phyloP scores from a whole-genome alignment of 129 eudicot genomes.

The Deinandra increscens region DNA sequence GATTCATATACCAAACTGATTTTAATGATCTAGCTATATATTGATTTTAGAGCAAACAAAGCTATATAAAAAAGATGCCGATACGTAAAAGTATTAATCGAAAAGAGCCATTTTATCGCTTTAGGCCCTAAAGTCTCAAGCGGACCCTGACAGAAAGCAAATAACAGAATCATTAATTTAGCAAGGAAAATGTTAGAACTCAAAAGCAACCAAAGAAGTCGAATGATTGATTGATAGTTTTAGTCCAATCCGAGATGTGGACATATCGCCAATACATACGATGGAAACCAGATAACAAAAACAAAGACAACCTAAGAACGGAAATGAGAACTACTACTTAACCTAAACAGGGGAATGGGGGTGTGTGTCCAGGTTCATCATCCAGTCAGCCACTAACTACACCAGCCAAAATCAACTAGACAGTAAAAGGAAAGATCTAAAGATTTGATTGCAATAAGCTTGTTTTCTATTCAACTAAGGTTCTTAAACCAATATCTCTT shows the following conservation, averaged over 20 bases:
- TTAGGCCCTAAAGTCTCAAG: background rate
- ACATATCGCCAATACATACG: no score
- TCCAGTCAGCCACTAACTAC: slow-evolving; percentile 6
- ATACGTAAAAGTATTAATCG: background rate
- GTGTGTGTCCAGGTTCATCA: no score
- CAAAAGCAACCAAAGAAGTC: no score
- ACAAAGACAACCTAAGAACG: no score
- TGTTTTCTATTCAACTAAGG: background rate
- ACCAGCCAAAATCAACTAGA: background rate
- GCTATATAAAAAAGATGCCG: background rate
- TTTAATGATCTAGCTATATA: background rate
- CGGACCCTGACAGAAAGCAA: background rate
- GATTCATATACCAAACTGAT: background rate
- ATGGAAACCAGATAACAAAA: no score
- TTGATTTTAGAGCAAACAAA: background rate
- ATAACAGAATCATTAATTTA: background rate
- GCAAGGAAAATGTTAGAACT: no score
- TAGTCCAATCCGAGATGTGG: no score
- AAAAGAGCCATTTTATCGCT: background rate
- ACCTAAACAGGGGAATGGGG: no score
- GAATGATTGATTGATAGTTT: no score
- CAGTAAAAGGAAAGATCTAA: background rate
- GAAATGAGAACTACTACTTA: no score
- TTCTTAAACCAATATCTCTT: background rate
- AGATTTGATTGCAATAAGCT: background rate